A percentile compares a stretch with the other conserved stretches of the same genome.
phyloP scores from a whole-genome alignment of 2,329 filamentous ascomycete species.

The Davidsoniella eucalypti region DNA sequence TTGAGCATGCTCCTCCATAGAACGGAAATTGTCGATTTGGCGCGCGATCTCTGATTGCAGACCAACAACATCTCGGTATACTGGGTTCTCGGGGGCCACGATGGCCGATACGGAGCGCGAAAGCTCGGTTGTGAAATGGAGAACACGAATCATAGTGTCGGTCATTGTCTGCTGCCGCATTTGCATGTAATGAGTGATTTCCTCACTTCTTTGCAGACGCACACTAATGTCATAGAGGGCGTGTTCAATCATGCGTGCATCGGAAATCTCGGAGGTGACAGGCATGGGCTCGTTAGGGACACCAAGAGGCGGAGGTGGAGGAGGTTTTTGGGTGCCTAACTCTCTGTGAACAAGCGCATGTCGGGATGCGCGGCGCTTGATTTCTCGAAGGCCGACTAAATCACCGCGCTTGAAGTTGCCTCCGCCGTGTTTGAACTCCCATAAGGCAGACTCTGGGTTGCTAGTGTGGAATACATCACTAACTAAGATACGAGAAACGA shows the following conservation, averaged over 20 bases:
- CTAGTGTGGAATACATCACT: conserved; percentile 97
- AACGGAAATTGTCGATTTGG: conserved; percentile 39
- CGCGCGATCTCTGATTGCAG: conserved; percentile 45
- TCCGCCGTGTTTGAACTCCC: conserved; percentile 98
- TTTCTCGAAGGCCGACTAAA: conserved; percentile 76
- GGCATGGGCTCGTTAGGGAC: conserved; percentile 70
- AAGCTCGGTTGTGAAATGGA: conserved; percentile 71
- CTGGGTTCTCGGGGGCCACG: conserved; percentile 56
- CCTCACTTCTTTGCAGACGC: conserved; percentile 67
- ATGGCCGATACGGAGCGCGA: conserved; percentile 58
- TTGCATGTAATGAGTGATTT: conserved; percentile 62
- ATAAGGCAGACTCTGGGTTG: conserved; percentile 80
- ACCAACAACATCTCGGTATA: conserved; percentile 57
- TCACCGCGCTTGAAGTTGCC: conserved; percentile 95
- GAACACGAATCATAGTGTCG: conserved; percentile 56
- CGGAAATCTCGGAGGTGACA: conserved; percentile 45
- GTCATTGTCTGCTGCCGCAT: conserved; percentile 67
- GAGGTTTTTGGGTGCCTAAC: conserved; percentile 52
- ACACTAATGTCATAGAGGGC: conserved; percentile 63
- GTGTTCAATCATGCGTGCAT: conserved; percentile 66
- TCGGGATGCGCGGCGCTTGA: conserved; percentile 83
- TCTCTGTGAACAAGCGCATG: conserved; percentile 89
- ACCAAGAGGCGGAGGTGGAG: conserved; percentile 32
- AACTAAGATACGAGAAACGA: conserved; percentile 35
- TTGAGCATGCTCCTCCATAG: conserved; percentile 42